These are phyloP conservation scores for Purpureocillium takamizusanense DNA, from an alignment of 2,329 filamentous ascomycete species.

Conservation along the genomic window DNA sequence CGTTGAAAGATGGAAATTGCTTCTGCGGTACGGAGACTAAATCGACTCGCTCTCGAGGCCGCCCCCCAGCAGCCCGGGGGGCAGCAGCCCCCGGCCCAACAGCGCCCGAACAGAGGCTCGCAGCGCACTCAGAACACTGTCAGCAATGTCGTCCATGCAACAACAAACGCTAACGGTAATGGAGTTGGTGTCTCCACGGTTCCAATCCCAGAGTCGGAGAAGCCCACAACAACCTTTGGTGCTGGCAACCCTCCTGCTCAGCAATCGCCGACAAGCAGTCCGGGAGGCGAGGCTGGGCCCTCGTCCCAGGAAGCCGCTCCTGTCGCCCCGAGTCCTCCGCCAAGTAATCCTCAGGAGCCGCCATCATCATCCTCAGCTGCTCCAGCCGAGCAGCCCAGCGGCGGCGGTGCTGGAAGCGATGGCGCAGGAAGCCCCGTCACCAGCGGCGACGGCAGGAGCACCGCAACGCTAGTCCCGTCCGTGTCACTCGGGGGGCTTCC, in stretches of 20 bases:
- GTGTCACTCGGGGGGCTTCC: conserved; percentile 1
- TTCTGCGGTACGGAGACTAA: too few relatives aligned
- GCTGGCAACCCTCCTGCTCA: background rate
- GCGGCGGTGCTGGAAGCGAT: too few relatives aligned
- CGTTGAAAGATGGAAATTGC: too few relatives aligned
- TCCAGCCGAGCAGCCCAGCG: too few relatives aligned
- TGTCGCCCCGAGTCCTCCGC: conserved; percentile 2
- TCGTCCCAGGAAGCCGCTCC: background rate
- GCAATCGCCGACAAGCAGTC: background rate
- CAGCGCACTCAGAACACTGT: too few relatives aligned
- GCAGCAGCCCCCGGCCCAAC: too few relatives aligned
- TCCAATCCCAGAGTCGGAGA: conserved; percentile 14
- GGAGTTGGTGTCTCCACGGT: conserved; percentile 20
- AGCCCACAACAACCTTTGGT: conserved; percentile 19
- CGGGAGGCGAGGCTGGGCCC: too few relatives aligned
- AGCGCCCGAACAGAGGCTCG: too few relatives aligned
- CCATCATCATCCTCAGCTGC: background rate
- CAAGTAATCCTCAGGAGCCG: conserved; percentile 5
- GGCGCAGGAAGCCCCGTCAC: too few relatives aligned
- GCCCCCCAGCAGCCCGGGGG: too few relatives aligned
- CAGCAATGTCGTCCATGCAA: background rate
- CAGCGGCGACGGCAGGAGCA: background rate
- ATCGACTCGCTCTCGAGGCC: too few relatives aligned
- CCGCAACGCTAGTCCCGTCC: background rate
- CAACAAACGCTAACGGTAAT: conserved; percentile 12